phyloP scores from a whole-genome alignment of 2,329 filamentous ascomycete species.

The Aspergillus brunneoviolaceus region DNA sequence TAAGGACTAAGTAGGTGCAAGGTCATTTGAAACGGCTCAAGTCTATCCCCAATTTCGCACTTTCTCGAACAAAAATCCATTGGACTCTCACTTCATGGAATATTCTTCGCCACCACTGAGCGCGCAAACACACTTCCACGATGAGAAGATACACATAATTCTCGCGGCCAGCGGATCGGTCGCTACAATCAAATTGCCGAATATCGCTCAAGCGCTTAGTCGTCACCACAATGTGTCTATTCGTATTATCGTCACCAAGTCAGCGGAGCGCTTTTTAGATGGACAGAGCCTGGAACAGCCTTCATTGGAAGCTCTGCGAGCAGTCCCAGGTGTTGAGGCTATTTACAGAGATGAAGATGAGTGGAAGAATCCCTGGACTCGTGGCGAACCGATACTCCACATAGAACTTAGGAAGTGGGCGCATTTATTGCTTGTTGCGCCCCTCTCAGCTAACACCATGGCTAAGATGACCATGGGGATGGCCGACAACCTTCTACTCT shows the following conservation, averaged over 20 bases:
- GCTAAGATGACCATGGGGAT: constrained; percentile 80
- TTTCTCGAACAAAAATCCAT: neutral
- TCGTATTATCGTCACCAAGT: constrained; percentile 76
- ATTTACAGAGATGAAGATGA: constrained; percentile 84
- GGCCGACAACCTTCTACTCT: constrained; percentile 70
- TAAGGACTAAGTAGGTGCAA: no score
- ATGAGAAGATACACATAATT: constrained; percentile 40
- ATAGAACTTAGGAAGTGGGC: constrained; percentile 86
- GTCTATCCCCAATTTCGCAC: no score
- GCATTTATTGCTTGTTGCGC: constrained; percentile 75
- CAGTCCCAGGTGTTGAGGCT: constrained; percentile 71
- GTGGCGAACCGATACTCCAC: constrained; percentile 79
- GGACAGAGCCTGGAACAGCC: constrained; percentile 79
- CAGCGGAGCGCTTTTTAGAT: constrained; percentile 71
- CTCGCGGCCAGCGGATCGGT: constrained; percentile 71
- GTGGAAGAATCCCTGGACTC: constrained; percentile 74
- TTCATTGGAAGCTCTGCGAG: constrained; percentile 57
- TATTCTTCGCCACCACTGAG: constrained; percentile 11
- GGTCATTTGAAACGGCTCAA: no score
- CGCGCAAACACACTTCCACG: constrained; percentile 21
- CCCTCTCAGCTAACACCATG: constrained; percentile 78
- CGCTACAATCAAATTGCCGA: constrained; percentile 81
- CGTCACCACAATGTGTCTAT: constrained; percentile 63
- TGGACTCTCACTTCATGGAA: constrained; percentile 1
- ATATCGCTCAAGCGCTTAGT: constrained; percentile 57